phyloP scores from a whole-genome alignment of 257 asterid genomes.

The Salvia rosmarinus region DNA sequence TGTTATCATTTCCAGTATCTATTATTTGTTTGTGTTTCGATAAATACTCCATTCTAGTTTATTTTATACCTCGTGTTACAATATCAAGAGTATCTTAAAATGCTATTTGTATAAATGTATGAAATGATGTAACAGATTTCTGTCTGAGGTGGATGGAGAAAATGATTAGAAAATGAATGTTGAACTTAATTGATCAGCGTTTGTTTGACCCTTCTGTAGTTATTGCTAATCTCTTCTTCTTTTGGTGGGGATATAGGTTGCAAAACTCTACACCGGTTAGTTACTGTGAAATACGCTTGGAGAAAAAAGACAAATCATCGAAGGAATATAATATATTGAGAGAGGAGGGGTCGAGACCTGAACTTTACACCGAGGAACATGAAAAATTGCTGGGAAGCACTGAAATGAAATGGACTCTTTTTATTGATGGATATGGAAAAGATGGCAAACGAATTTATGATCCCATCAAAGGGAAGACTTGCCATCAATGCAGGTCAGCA shows the following conservation, averaged over 20 bases:
- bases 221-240: slow-evolving; percentile 17
- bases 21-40: background rate
- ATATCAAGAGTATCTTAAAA: too few species aligned
- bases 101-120: background rate
- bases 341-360: slow-evolving; percentile 76
- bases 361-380: slow-evolving; percentile 85
- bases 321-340: slow-evolving; percentile 47
- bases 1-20: background rate
- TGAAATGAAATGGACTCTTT: slow-evolving; percentile 75
- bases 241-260: slow-evolving; percentile 58
- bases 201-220: background rate
- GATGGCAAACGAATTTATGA: slow-evolving; percentile 93
- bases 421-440: slow-evolving; percentile 84
- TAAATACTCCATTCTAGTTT: background rate
- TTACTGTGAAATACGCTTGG: slow-evolving; percentile 58
- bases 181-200: background rate
- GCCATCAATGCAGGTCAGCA: slow-evolving; percentile 93
- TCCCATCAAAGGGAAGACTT: slow-evolving; percentile 77
- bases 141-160: background rate
- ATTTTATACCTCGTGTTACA: too few species aligned
- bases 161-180: background rate
- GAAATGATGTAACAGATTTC: background rate
- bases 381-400: slow-evolving; percentile 78
- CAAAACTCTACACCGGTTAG: slow-evolving; percentile 74
- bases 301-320: slow-evolving; percentile 45